These are phyloP conservation scores for Boletus mariae DNA, from an alignment of 1,284 basidiomycete species.

Conservation along the genomic window DNA sequence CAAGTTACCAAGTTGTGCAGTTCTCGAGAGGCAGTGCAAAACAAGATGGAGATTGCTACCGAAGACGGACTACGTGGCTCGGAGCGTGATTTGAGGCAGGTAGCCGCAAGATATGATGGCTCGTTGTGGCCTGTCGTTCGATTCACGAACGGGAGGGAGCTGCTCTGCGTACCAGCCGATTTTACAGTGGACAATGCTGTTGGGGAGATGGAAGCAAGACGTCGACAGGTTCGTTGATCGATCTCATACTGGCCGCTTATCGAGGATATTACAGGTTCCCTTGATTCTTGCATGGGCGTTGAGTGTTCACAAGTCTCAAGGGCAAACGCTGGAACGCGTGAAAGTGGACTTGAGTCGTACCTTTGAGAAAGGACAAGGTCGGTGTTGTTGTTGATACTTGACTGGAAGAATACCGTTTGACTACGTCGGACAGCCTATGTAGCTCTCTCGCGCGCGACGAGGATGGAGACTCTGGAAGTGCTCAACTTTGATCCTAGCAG, in stretches of 20 bases:
- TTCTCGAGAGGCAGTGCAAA: slow-evolving; percentile 42
- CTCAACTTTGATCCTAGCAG: slow-evolving; percentile 73
- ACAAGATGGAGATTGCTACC: slow-evolving; percentile 39
- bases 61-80: slow-evolving; percentile 34
- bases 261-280: slow-evolving; percentile 51
- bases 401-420: not conserved
- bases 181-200: slow-evolving; percentile 57
- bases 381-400: slow-evolving; percentile 2
- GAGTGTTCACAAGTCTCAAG: slow-evolving; percentile 85
- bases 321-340: slow-evolving; percentile 77
- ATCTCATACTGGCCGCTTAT: not conserved
- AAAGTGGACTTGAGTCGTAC: slow-evolving; percentile 61
- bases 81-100: slow-evolving; percentile 20
- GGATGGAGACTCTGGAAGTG: slow-evolving; percentile 79
- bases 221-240: slow-evolving; percentile 43
- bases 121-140: slow-evolving; percentile 53
- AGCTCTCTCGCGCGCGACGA: slow-evolving; percentile 88
- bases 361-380: slow-evolving; percentile 82
- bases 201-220: slow-evolving; percentile 49
- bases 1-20: slow-evolving; percentile 65
- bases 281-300: slow-evolving; percentile 80
- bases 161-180: slow-evolving; percentile 49
- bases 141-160: slow-evolving; percentile 44
- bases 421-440: slow-evolving; percentile 70
- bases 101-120: slow-evolving; percentile 26